Percentiles rank a stretch among this genome's conserved stretches.
phyloP scores from a whole-genome alignment of 306 rosid species.

The Carpinus viminea region DNA sequence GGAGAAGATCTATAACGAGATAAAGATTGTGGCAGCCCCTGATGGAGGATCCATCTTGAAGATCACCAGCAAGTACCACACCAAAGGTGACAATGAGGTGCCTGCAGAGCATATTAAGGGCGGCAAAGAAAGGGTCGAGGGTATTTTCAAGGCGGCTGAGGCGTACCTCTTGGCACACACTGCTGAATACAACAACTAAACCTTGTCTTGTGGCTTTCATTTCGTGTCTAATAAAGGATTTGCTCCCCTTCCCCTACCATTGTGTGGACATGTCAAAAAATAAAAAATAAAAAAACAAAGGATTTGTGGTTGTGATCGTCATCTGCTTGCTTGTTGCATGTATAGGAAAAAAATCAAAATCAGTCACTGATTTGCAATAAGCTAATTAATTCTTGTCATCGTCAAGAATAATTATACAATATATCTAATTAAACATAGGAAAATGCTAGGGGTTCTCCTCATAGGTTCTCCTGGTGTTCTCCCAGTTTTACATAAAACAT shows the following conservation, averaged over 20 bases:
- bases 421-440: too few relatives aligned
- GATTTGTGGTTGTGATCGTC: background rate
- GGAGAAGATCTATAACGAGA: conserved; percentile 44
- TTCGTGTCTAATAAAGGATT: background rate
- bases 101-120: conserved; percentile 17
- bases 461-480: too few relatives aligned
- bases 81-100: conserved; percentile 31
- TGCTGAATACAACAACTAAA: background rate
- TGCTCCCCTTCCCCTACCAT: too few relatives aligned
- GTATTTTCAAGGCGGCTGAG: background rate
- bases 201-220: background rate
- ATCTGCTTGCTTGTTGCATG: too few relatives aligned
- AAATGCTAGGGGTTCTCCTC: too few relatives aligned
- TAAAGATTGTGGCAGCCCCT: conserved; percentile 27
- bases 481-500: too few relatives aligned
- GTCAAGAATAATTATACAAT: too few relatives aligned
- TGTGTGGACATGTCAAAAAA: too few relatives aligned
- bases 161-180: background rate
- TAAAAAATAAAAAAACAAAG: too few relatives aligned
- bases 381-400: too few relatives aligned
- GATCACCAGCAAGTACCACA: conserved; percentile 33
- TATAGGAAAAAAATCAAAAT: too few relatives aligned
- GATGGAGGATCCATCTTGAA: conserved; percentile 50
- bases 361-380: too few relatives aligned
- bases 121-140: background rate